A percentile compares a stretch with the other conserved stretches of the same genome.
Evolutionary conservation across 768 basidiomycete species (phyloP).

Genomic region (Mycena vulgaris): DNA sequence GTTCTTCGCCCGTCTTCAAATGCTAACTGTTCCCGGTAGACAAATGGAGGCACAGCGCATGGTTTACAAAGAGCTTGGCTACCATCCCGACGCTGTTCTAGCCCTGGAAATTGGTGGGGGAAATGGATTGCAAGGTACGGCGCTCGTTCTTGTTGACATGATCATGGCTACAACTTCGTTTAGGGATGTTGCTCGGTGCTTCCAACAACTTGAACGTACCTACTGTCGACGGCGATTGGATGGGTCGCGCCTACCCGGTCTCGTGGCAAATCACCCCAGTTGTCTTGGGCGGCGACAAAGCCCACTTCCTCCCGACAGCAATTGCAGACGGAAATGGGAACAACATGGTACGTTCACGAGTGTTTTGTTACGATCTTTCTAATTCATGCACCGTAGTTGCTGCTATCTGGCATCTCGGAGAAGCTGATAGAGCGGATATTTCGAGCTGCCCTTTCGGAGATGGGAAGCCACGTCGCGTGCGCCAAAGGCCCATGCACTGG

Average conservation of each 20-base stretch:
- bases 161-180: background rate
- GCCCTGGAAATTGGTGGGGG: slow-evolving; percentile 56
- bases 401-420: slow-evolving; percentile 55
- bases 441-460: slow-evolving; percentile 59
- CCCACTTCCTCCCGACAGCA: slow-evolving; percentile 49
- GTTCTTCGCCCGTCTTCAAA: background rate
- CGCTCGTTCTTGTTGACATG: background rate
- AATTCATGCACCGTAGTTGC: slow-evolving; percentile 37
- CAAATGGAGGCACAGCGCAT: slow-evolving; percentile 37
- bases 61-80: slow-evolving; percentile 37
- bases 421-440: slow-evolving; percentile 53
- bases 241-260: slow-evolving; percentile 60
- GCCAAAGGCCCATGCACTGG: slow-evolving; percentile 56
- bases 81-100: slow-evolving; percentile 47
- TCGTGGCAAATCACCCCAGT: slow-evolving; percentile 46
- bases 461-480: slow-evolving; percentile 62
- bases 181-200: slow-evolving; percentile 24
- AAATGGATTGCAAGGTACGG: slow-evolving; percentile 55
- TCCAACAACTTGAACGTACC: slow-evolving; percentile 34
- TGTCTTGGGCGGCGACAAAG: slow-evolving; percentile 39
- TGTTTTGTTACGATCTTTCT: background rate
- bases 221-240: slow-evolving; percentile 55
- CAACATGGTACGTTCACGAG: slow-evolving; percentile 38
- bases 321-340: slow-evolving; percentile 58
- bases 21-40: background rate